phyloP scores from a whole-genome alignment of 2,329 filamentous ascomycete species.

The Lasiodiplodia theobromae region DNA sequence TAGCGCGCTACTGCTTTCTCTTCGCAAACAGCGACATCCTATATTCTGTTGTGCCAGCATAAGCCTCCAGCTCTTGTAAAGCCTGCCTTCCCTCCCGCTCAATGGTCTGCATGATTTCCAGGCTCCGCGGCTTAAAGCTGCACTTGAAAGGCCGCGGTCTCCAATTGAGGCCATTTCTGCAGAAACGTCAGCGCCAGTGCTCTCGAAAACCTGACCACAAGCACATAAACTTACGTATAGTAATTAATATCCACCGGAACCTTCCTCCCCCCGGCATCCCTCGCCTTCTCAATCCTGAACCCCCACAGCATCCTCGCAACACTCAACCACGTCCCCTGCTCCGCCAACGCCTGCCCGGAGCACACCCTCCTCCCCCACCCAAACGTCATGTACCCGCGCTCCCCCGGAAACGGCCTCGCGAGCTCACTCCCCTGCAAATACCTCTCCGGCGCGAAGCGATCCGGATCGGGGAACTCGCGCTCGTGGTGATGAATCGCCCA shows the following conservation, averaged over 20 bases:
- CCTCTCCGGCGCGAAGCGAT: slow-evolving; percentile 45
- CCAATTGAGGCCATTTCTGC: slow-evolving; percentile 65
- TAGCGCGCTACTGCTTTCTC: slow-evolving; percentile 55
- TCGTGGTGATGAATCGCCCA: slow-evolving; percentile 51
- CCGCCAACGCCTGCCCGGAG: slow-evolving; percentile 65
- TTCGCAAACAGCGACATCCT: slow-evolving; percentile 49
- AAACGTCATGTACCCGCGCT: slow-evolving; percentile 63
- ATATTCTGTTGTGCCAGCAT: slow-evolving; percentile 65
- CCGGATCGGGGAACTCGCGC: slow-evolving; percentile 46
- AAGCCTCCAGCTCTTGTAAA: slow-evolving; percentile 58
- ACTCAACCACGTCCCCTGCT: slow-evolving; percentile 67
- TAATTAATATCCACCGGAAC: slow-evolving; percentile 65
- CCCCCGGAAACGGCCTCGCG: slow-evolving; percentile 42
- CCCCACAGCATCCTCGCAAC: slow-evolving; percentile 65
- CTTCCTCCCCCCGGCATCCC: slow-evolving; percentile 52
- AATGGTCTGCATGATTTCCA: slow-evolving; percentile 59
- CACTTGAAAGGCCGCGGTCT: slow-evolving; percentile 64
- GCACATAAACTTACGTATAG: slow-evolving; percentile 54
- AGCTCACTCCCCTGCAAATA: slow-evolving; percentile 40
- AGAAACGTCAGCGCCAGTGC: slow-evolving; percentile 26
- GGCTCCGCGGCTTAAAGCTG: slow-evolving; percentile 58
- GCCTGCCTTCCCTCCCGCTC: slow-evolving; percentile 62
- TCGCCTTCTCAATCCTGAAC: slow-evolving; percentile 57
- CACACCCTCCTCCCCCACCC: slow-evolving; percentile 65
- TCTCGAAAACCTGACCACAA: neutral